Evolutionary conservation across 1,284 basidiomycete genomes (phyloP), one percentile per base, ranked within the genome.

Genomic region (Vanrija sp.): DNA sequence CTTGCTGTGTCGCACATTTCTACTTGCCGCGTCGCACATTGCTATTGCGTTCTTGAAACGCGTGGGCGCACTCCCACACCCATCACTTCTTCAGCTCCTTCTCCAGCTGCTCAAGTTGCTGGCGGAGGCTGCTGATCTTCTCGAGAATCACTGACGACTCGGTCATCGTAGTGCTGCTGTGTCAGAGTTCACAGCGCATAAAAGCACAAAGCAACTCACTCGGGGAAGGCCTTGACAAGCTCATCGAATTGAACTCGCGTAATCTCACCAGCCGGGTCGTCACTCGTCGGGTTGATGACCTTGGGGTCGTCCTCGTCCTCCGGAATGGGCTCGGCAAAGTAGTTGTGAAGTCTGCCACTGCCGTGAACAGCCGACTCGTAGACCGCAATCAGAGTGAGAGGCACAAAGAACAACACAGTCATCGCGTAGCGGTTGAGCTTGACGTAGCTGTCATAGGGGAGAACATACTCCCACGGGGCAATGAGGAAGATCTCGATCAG

Each of bases 401-500:
- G 91, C 43, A 91, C 61, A 76, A 87, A 88, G 80, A 96, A 95
- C 16, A 95, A 60, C 40, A 82, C 64, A 16, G 79, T 75, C 90
- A 97, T 92, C 49, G 91, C 79, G 63, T 80, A 70, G 49, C 86
- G 84, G 74, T 96, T 96, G 58, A 93, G 74, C 82, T 86, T 16
- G 45, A 65, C 63, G 58, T 76, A 74, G 49, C 56, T 55, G 45
- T 60, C 47, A 14, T 46, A 48, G 0, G 72, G 57, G 16, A 74
- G 54, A 45, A 71, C 25, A 40, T 67, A 92, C 89, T 95, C 92
- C 46, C 90, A 80, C 14, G 93, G 93, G 0, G 85, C 89, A 55
- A 95, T 79, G 43, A 95, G 77, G 65, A 91, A 75, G 0, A 81
- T 79, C 75, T 97, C 94, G 59, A 95, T 78, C 45, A 97, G 79